Evolutionary conservation across 2,329 filamentous ascomycete genomes (phyloP), one percentile per base, ranked within the genome.

Genomic region (Leptographium galeiforme): DNA sequence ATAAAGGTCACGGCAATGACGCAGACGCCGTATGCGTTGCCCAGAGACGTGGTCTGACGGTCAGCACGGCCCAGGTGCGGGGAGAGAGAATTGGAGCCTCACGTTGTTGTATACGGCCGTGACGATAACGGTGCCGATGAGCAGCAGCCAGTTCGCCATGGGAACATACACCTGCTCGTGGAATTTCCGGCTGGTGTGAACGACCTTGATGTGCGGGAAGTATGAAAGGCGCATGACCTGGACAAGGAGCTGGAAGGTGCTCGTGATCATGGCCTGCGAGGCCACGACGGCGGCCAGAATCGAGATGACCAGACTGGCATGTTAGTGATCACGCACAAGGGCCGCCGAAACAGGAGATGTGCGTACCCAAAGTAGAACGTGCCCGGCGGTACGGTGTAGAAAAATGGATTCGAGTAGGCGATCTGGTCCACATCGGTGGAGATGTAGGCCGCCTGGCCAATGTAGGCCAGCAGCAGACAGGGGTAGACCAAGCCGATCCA

Each of bases 1-100:
- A 90, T 81, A 63, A 89, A 87, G 0, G 85, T 87, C 45, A 89
- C 86, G 49, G 87, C 78, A 60, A 89, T 87, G 63, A 90, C 86
- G 59, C 86, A 90, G 8, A 87, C 82, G 41, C 86, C 85, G 60
- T 89, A 89, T 0, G 85, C 85, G 60, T 88, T 81, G 30, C 85
- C 85, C 0, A 89, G 74, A 53, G 74, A 73, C 0, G 81, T 85
- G 0, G 83, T 85, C 73, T 79, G 55, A 32, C 5, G 16, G 44
- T 50, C 33, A 57, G 39, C 10, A 13, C 7, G 32, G 33, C 11
- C 10, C 6, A 44, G 39, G 19, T 2, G 39, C 6, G 33, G 33
- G 12, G 10, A 48, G 30, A 16, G 18, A 34, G 38, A 41, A n/a
- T 18, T 30, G 33, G 14, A 34, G 16, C 1, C 73, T 64, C 58